These are phyloP conservation scores for Lactarius sp. DNA, from an alignment of 768 basidiomycete species.

Conservation along the genomic window DNA sequence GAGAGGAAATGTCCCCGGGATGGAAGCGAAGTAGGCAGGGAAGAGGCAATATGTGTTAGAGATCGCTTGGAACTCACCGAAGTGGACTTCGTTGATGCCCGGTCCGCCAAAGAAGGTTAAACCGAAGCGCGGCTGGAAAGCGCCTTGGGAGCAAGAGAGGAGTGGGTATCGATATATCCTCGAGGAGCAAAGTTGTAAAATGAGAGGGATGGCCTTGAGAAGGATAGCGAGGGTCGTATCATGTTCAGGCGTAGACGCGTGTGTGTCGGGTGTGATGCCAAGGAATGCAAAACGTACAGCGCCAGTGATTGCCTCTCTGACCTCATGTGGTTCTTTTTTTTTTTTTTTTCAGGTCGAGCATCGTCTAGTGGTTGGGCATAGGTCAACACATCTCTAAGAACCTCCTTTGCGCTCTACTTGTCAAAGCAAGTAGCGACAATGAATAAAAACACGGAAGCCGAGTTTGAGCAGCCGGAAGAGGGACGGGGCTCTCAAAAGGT, in stretches of 20 bases:
- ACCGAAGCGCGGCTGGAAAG: slow-evolving; percentile 60
- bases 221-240: slow-evolving; percentile 60
- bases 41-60: slow-evolving; percentile 89
- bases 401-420: slow-evolving; percentile 90
- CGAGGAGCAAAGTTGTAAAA: slow-evolving; percentile 74
- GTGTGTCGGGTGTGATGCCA: slow-evolving; percentile 53
- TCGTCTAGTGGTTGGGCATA: slow-evolving; percentile 58
- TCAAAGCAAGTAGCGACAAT: slow-evolving; percentile 66
- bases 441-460: not conserved
- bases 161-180: slow-evolving; percentile 69
- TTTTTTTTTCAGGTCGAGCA: slow-evolving; percentile 40
- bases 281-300: slow-evolving; percentile 84
- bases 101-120: slow-evolving; percentile 97
- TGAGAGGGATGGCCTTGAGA: slow-evolving; percentile 59
- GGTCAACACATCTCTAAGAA: slow-evolving; percentile 83
- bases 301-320: slow-evolving; percentile 48
- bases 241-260: slow-evolving; percentile 39
- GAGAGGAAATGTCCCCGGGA: slow-evolving; percentile 90
- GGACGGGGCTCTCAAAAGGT: no score
- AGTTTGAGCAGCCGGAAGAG: no score
- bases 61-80: slow-evolving; percentile 88
- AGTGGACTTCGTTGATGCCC: slow-evolving; percentile 97
- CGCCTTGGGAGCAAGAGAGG: slow-evolving; percentile 61
- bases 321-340: not conserved
- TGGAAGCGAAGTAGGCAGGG: slow-evolving; percentile 85